Conservation (phyloP, 23 red algal genomes). For the Gracilaria caudata region DNA sequence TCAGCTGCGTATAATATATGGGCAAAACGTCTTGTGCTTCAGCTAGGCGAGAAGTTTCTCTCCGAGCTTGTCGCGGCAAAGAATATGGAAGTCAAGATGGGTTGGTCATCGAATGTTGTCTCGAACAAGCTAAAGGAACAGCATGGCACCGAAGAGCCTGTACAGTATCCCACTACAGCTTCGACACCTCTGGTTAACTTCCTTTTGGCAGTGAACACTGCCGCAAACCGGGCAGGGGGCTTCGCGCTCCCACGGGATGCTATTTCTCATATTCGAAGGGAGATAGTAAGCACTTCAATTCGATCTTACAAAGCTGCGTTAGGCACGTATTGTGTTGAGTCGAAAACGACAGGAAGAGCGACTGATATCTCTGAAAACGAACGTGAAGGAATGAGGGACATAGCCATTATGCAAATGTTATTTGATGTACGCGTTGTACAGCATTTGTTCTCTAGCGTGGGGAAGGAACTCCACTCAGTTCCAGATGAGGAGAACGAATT, state of each 20-base stretch:
- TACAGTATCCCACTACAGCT: constrained; percentile 50
- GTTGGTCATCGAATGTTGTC: constrained; percentile 19
- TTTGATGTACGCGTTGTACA: constrained; percentile 60
- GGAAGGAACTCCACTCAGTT: background rate
- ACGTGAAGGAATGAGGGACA: background rate
- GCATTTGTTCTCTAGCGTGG: background rate
- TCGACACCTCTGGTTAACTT: constrained; percentile 41
- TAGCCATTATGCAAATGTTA: constrained; percentile 52
- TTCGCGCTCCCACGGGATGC: constrained; percentile 50
- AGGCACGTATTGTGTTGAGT: background rate
- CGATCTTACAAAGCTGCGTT: constrained; percentile 12
- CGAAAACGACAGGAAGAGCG: background rate
- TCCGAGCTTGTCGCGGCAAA: constrained; percentile 19
- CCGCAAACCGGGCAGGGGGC: constrained; percentile 54
- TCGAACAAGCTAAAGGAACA: background rate
- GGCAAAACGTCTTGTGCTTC: constrained; percentile 19
- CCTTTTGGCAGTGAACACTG: constrained; percentile 17
- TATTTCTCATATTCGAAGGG: constrained; percentile 22
- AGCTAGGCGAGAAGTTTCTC: constrained; percentile 5
- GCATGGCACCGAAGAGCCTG: background rate
- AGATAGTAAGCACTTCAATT: constrained; percentile 9
- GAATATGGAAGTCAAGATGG: constrained; percentile 35
- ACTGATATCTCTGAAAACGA: background rate
- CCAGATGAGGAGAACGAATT: constrained; percentile 15
- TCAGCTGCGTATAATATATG: constrained; percentile 33